A percentile compares a stretch with the other conserved stretches of the same genome.
Conservation (phyloP, 2,329 filamentous ascomycete genomes). For the Penicillium sp. region DNA sequence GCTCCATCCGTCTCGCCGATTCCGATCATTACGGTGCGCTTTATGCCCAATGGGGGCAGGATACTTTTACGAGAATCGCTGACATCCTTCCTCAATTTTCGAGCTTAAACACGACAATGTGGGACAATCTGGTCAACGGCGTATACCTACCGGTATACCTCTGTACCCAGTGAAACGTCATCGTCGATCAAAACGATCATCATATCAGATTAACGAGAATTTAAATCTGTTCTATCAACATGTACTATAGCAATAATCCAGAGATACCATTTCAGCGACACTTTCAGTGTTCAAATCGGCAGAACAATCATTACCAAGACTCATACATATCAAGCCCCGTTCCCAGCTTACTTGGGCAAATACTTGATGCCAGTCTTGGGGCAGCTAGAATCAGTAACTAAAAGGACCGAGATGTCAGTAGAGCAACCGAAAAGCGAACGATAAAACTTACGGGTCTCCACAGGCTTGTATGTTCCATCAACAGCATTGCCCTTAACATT, state of each 20-base stretch:
- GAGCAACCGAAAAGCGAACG: background rate
- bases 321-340: background rate
- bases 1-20: background rate
- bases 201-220: background rate
- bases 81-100: background rate
- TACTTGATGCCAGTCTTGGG: conserved; percentile 63
- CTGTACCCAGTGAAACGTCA: background rate
- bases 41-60: background rate
- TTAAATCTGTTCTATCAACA: background rate
- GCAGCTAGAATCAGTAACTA: conserved; percentile 54
- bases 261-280: conserved; percentile 4
- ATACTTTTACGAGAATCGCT: background rate
- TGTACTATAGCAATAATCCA: conserved; percentile 3
- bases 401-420: background rate
- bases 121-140: background rate
- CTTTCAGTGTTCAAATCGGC: background rate
- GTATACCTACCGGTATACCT: background rate
- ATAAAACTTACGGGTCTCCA: conserved; percentile 45
- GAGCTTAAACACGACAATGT: background rate
- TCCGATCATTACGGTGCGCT: background rate
- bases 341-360: conserved; percentile 51
- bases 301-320: background rate
- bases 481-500: conserved; percentile 57
- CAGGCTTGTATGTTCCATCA: conserved; percentile 58
- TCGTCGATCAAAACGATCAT: background rate